Evolutionary conservation across 345 rosid genomes (phyloP), one percentile per base, ranked within the genome.

Genomic region (Rhizophora apiculata): DNA sequence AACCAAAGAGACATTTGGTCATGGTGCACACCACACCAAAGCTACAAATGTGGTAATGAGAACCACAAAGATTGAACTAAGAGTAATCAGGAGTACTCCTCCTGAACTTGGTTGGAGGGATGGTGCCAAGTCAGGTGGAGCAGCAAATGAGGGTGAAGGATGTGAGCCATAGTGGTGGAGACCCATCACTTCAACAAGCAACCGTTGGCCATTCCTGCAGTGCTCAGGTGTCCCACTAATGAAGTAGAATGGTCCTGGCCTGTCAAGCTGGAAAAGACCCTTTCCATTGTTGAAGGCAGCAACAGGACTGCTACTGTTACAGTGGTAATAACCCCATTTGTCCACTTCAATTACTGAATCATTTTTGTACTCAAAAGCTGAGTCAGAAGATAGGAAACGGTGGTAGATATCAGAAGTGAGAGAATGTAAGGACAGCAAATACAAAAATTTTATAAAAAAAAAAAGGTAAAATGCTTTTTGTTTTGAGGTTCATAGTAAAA

Each of bases 271-370:
- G 65, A 89, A 16, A 2, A 71, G 79, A 74, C 89, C 88, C 68
- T 78, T 85, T 6, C 96, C 92, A 37, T 88, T 82, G 89, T 85
- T 76, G 77, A 82, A 85, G 22, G 76, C 79, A 6, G 69, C 51
- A 20, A 80, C 69, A 0, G 89, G 81, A 4, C 76, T 67, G 79
- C 81, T 85, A 3, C 69, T 32, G 74, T 83, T 84, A 83, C 97
- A 92, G 62, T 92, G 96, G 82, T 79, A 85, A 74, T 82, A 89
- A 0, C 89, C 86, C 84, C 84, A 82, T 82, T 89, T 88, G 72
- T 89, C 97, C 21, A 92, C 97, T 70, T 81, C 79, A 37, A 88
- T 62, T 18, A 88, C 92, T 2, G 97, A 92, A 69, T 89, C 96
- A 26, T 88, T 84, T 68, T 76, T 76, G 87, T 89, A 92, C 78